A percentile compares a stretch with the other conserved stretches of the same genome.
Evolutionary conservation across 2,329 filamentous ascomycete species (phyloP).

Genomic region (Colletotrichum sp.): DNA sequence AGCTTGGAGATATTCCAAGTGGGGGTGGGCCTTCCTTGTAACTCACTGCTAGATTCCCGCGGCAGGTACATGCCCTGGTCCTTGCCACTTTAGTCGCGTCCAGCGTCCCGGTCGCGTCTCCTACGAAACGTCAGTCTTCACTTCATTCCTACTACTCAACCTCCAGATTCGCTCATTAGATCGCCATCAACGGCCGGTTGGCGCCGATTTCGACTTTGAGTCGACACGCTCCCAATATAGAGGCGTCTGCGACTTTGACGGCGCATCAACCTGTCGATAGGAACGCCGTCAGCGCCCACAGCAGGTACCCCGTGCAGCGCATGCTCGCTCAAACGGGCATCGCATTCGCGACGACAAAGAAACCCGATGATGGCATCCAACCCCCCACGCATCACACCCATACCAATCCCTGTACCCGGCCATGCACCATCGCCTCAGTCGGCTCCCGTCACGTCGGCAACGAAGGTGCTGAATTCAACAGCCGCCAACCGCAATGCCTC

Average conservation of each 20-base stretch:
- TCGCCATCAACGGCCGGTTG: not conserved
- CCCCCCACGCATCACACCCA: not conserved
- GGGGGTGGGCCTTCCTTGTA: not conserved
- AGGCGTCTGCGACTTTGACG: not conserved
- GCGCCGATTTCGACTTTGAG: not conserved
- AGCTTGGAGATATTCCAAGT: not conserved
- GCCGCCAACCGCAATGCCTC: not conserved
- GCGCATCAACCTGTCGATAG: rapidly evolving
- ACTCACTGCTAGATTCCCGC: not conserved
- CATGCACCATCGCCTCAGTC: not conserved
- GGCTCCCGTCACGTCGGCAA: not conserved
- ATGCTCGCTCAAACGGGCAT: not conserved
- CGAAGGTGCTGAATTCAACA: not conserved
- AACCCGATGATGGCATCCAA: not conserved
- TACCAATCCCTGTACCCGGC: not conserved
- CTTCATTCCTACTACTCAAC: not conserved
- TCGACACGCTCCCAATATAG: not conserved
- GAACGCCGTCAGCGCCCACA: not conserved
- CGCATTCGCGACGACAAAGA: not conserved
- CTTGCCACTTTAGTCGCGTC: slow-evolving; percentile 7
- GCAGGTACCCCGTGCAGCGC: not conserved
- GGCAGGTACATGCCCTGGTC: not conserved
- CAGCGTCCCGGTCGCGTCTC: not conserved
- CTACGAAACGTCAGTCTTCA: not conserved
- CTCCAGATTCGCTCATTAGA: not conserved